Base-by-base conservation (phyloP, 148 eudicot species). In the Amaranthus cruentus region DNA sequence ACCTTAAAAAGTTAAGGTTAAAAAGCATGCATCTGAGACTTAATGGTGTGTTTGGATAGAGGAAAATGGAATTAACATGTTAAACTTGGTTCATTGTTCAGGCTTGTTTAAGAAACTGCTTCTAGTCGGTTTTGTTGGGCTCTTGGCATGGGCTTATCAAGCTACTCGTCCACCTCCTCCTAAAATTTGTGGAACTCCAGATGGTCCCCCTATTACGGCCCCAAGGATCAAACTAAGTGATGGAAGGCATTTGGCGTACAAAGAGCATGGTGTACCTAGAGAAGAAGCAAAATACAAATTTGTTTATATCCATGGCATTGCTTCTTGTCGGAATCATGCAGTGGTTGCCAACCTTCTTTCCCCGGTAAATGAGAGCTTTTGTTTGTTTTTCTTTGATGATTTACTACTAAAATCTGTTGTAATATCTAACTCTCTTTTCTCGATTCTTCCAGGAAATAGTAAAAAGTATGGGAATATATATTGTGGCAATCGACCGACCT, bases 161-260 rank as follows among this genome's bases (percentile, higher is more conserved):
- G 89, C 91, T 70, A 81, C 76, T 64, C 77, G 71, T 10, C 96
- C 98, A n/a, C 89, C 93, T 60, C 90, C 91, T 61, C 90, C 91
- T 18, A 89, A 83, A 80, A 81, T 79, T 47, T 94, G 98, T 77
- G 98, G 98, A 67, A 83, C 97, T 46, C 78, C 84, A 38, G 79
- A 81, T 80, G 97, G 87, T 6, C 98, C 98, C 48, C 88, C 91
- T 47, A 52, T 94, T 76, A 91, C 97, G 46, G 87, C 88, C 47
- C 86, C 93, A 1, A 87, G 98, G 81, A 78, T 94, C 63, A 84
- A 85, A 85, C 89, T 91, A 59, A 80, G 80, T 60, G 98, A 91
- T 78, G 98, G 97, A 51, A 87, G 98, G 48, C 85, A 87, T 81
- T 84, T 94, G 80, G 93, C 98, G 47, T 91, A 89, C 83, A 78